Evolutionary conservation across 2,329 filamentous ascomycete genomes (phyloP).

Genomic region (Coniochaeta prunicola): DNA sequence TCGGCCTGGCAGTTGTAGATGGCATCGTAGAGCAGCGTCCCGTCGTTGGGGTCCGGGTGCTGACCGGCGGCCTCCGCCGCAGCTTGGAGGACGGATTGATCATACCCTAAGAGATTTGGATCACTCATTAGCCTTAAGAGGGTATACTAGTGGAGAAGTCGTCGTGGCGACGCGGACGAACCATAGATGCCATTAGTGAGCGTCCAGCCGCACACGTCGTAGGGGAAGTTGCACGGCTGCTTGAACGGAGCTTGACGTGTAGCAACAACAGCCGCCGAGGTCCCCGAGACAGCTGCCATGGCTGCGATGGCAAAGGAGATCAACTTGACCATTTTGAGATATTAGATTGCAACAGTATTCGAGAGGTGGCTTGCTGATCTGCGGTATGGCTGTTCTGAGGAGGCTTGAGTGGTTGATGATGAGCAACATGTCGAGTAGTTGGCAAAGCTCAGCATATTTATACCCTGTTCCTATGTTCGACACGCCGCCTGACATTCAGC

Average conservation of each 20-base stretch:
- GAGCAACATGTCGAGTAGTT: too few species aligned
- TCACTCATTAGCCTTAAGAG: too few species aligned
- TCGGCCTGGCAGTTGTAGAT: constrained; percentile 8
- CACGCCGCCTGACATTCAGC: too few species aligned
- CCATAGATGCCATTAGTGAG: neutral
- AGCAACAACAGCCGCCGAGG: neutral
- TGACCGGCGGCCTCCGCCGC: constrained; percentile 5
- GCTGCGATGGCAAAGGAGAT: constrained; percentile 1
- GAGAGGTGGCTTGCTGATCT: too few species aligned
- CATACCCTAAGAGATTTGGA: constrained; percentile 4
- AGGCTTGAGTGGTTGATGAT: too few species aligned
- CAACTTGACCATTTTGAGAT: constrained; percentile 5
- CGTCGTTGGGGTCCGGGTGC: neutral
- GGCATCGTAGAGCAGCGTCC: constrained; percentile 4
- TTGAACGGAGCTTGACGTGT: constrained; percentile 1
- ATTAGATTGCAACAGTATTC: too few species aligned
- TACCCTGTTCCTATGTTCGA: too few species aligned
- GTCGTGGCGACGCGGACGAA: neutral
- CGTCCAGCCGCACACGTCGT: constrained; percentile 7
- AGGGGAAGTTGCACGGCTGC: constrained; percentile 4
- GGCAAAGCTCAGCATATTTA: too few species aligned
- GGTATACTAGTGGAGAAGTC: too few species aligned
- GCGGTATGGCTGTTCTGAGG: too few species aligned
- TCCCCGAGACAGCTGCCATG: constrained; percentile 5
- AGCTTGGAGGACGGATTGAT: neutral